Percentiles rank a stretch among this genome's conserved stretches.
Evolutionary conservation across 1,284 basidiomycete species (phyloP).

Genomic region (Fomitopsis pinicola): DNA sequence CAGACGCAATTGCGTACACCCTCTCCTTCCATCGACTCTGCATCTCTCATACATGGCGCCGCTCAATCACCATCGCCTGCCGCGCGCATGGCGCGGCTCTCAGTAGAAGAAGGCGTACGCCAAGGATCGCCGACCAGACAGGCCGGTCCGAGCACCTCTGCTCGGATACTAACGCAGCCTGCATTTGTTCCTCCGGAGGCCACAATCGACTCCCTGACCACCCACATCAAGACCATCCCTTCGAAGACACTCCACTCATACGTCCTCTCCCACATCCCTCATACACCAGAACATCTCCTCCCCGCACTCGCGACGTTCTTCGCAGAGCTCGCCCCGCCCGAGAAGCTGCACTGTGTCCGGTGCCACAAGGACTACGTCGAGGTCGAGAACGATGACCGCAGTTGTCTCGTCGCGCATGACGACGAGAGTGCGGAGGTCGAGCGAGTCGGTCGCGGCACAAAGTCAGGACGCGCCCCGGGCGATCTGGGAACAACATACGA

Average conservation of each 20-base stretch:
- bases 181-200: conserved; percentile 16
- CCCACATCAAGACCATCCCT: conserved; percentile 56
- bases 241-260: conserved; percentile 63
- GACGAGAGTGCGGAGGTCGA: conserved; percentile 52
- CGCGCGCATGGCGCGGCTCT: conserved; percentile 20
- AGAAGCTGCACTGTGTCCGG: conserved; percentile 63
- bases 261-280: conserved; percentile 45
- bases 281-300: conserved; percentile 25
- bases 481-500: conserved; percentile 37
- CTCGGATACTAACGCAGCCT: conserved; percentile 6
- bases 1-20: conserved; percentile 45
- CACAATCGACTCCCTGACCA: conserved; percentile 40
- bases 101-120: conserved; percentile 17
- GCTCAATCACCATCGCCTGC: conserved; percentile 22
- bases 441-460: conserved; percentile 30
- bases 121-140: conserved; percentile 16
- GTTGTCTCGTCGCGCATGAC: conserved; percentile 47
- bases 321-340: conserved; percentile 54
- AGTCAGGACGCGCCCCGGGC: conserved; percentile 16
- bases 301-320: conserved; percentile 52
- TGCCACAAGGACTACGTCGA: conserved; percentile 55
- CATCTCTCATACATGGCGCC: conserved; percentile 24
- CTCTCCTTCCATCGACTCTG: conserved; percentile 42
- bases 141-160: conserved; percentile 3
- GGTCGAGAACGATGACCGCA: conserved; percentile 33